Percentiles rank a stretch among this genome's conserved stretches.
Evolutionary conservation across 495 filamentous ascomycete species (phyloP).

Genomic region (Lophium mytilinum): DNA sequence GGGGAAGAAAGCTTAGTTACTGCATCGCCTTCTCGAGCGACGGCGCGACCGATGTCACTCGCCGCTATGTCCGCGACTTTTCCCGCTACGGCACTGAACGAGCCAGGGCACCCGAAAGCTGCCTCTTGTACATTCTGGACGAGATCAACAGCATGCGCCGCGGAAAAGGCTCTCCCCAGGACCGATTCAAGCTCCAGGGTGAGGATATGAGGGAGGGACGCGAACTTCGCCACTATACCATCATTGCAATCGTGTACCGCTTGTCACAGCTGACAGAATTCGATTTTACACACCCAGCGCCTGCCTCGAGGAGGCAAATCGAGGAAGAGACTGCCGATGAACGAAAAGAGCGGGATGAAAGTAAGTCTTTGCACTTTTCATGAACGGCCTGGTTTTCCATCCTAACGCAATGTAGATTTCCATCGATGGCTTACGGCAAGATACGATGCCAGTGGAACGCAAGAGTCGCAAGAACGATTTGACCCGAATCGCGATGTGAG

Average conservation of each 20-base stretch:
- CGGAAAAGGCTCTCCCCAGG: constrained; percentile 63
- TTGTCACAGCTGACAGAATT: too few relatives aligned
- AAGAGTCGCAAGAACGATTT: too few relatives aligned
- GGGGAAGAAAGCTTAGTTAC: constrained; percentile 88
- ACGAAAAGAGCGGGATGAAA: too few relatives aligned
- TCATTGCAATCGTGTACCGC: constrained; percentile 25
- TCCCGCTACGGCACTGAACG: constrained; percentile 59
- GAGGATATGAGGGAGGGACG: constrained; percentile 78
- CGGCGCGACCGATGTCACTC: constrained; percentile 85
- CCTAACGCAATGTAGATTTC: too few relatives aligned
- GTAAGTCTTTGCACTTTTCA: too few relatives aligned
- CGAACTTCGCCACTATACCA: constrained; percentile 68
- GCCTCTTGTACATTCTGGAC: constrained; percentile 72
- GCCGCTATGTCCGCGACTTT: constrained; percentile 80
- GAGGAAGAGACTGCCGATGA: too few relatives aligned
- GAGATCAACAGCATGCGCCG: constrained; percentile 78
- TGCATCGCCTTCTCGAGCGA: constrained; percentile 92
- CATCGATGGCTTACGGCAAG: too few relatives aligned
- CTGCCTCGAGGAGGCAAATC: too few relatives aligned
- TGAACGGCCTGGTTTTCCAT: too few relatives aligned
- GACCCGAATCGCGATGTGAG: too few relatives aligned
- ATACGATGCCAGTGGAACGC: too few relatives aligned
- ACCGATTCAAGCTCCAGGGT: constrained; percentile 67
- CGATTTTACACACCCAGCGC: too few relatives aligned
- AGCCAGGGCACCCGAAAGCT: constrained; percentile 69